These are phyloP conservation scores for Sindora glabra DNA, from an alignment of 306 rosid species.

Conservation along the genomic window DNA sequence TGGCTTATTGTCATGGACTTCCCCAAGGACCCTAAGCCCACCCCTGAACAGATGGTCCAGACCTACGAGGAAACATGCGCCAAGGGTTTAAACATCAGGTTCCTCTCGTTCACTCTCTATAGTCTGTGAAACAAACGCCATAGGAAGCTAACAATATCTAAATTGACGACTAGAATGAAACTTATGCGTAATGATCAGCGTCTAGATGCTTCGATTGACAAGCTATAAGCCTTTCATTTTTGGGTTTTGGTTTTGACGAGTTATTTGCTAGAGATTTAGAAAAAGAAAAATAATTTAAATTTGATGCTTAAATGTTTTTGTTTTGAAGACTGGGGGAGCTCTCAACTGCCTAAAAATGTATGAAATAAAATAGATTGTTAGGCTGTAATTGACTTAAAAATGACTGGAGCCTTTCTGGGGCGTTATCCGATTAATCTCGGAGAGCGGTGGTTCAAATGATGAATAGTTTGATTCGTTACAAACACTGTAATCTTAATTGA, in stretches of 20 bases:
- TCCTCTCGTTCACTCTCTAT: neutral
- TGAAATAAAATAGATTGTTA: no score
- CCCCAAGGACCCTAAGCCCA: conserved; percentile 38
- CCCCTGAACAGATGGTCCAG: conserved; percentile 53
- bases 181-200: no score
- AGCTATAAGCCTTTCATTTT: neutral
- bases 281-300: neutral
- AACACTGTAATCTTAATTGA: no score
- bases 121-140: neutral
- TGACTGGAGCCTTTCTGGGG: neutral
- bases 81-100: conserved; percentile 73
- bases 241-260: neutral
- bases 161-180: neutral
- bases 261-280: neutral
- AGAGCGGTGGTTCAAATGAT: no score
- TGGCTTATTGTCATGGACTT: conserved; percentile 75
- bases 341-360: neutral
- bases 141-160: neutral
- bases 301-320: no score
- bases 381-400: neutral
- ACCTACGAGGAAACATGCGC: conserved; percentile 69
- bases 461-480: no score
- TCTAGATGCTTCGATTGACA: neutral
- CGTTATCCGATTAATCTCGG: no score
- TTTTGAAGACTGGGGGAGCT: neutral